Evolutionary conservation across 2,329 filamentous ascomycete genomes (phyloP).

Genomic region (Cladosporium sp.): DNA sequence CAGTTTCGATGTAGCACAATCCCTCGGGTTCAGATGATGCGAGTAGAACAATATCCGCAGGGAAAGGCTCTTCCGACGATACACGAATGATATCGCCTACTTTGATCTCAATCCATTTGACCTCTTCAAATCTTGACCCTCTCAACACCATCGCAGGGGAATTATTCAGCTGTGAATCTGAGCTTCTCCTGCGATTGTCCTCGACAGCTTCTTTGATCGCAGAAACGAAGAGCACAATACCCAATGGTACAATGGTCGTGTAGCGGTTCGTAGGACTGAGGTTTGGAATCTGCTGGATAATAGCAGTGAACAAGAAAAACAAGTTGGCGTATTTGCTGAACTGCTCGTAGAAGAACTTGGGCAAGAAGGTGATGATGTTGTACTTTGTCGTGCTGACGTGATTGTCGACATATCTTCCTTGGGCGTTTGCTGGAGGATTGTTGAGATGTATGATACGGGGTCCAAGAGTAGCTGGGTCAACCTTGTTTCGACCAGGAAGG

Average conservation of each 20-base stretch:
- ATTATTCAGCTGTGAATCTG: slow-evolving; percentile 82
- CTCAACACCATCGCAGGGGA: slow-evolving; percentile 79
- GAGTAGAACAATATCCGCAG: slow-evolving; percentile 85
- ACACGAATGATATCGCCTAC: slow-evolving; percentile 93
- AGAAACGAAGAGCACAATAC: slow-evolving; percentile 88
- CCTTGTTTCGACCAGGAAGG: slow-evolving; percentile 70
- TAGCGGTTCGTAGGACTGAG: slow-evolving; percentile 94
- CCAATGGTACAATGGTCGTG: slow-evolving; percentile 92
- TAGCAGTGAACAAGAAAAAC: slow-evolving; percentile 98
- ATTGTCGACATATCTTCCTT: slow-evolving; percentile 91
- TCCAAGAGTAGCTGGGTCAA: slow-evolving; percentile 85
- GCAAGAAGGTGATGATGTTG: slow-evolving; percentile 86
- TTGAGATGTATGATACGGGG: slow-evolving; percentile 93
- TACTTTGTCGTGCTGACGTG: slow-evolving; percentile 98
- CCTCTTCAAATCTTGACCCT: slow-evolving; percentile 78
- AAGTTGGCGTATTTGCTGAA: slow-evolving; percentile 99
- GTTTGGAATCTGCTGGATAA: slow-evolving; percentile 88
- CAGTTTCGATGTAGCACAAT: slow-evolving; percentile 97
- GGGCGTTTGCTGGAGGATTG: slow-evolving; percentile 86
- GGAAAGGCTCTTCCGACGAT: slow-evolving; percentile 91
- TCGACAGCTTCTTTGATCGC: slow-evolving; percentile 92
- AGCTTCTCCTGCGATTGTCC: slow-evolving; percentile 83
- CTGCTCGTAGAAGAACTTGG: slow-evolving; percentile 96
- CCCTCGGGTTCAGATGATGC: slow-evolving; percentile 97
- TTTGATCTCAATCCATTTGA: slow-evolving; percentile 88